Base-by-base conservation (phyloP, 176 grass and related monocot genomes). In the Rhynchospora breviuscula region DNA sequence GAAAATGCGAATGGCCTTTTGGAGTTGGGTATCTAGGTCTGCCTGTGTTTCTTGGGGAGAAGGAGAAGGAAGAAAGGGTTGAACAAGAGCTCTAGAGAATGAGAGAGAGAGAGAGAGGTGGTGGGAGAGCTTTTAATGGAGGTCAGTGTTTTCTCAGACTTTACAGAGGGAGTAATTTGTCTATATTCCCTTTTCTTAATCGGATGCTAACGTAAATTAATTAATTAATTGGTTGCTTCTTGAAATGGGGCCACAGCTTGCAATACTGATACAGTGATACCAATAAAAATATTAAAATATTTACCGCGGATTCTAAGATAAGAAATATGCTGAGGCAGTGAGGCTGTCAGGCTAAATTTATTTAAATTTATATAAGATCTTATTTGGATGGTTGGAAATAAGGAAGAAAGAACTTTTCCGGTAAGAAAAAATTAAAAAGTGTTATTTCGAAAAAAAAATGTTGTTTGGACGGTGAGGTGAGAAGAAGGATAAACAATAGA, bases 111-210 rank as follows among this genome's bases (percentile, higher is more conserved):
- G 17, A 78, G 21, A 21, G 6, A 31, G 59, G 13, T 31, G 52
- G 23, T 47, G 67, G 71, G 52, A 76, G 72, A 77, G 73, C 73
- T 56, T 76, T 82, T 64, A 82, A 82, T 82, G 45, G 59, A 26
- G 60, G 80, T 66, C 80, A 82, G 79, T 64, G 44, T 62, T 43
- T 62, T 52, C 63, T 74, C 79, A 81, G 80, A 53, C 80, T 82
- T 82, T 82, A 67, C 62, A 67, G 62, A 82, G 47, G 63, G 61
- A 67, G 66, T 64, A 82, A 82, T 82, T 82, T 82, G 80, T 82
- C 80, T 82, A 82, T 65, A 82, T 82, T 47, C 80, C 8, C 59
- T 29, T 82, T 82, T 25, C 59, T 48, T 67, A 82, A 67, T 67
- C 9, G 6, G 52, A 51, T 33, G 8, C 22, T 63, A 80, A 80